Evolutionary conservation across 2,329 filamentous ascomycete genomes (phyloP).

Genomic region (Aspergillus ustus): DNA sequence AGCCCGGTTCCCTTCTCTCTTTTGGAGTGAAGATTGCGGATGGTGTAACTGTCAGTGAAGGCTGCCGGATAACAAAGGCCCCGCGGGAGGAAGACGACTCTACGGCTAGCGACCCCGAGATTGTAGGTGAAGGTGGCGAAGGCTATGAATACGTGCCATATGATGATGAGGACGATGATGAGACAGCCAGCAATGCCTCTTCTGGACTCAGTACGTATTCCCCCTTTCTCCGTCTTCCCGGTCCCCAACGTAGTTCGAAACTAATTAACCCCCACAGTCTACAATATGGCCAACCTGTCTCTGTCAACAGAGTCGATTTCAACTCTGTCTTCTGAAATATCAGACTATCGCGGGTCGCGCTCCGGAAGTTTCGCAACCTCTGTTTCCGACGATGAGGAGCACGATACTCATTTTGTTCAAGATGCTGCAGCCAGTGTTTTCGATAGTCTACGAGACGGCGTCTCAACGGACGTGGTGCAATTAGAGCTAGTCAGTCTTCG

Average conservation of each 20-base stretch:
- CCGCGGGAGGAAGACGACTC: conserved; percentile 51
- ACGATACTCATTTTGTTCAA: conserved; percentile 74
- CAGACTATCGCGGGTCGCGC: conserved; percentile 59
- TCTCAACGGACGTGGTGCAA: conserved; percentile 81
- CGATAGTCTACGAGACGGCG: conserved; percentile 76
- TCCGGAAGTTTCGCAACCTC: conserved; percentile 75
- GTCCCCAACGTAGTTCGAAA: background rate
- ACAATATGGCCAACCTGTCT: conserved; percentile 54
- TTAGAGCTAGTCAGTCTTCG: conserved; percentile 93
- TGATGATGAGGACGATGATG: conserved; percentile 68
- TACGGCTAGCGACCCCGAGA: conserved; percentile 51
- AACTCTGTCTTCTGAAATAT: conserved; percentile 62
- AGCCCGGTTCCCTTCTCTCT: conserved; percentile 76
- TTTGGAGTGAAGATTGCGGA: conserved; percentile 75
- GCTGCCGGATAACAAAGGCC: conserved; percentile 50
- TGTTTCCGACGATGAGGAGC: conserved; percentile 65
- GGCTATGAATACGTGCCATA: conserved; percentile 69
- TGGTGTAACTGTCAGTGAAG: conserved; percentile 51
- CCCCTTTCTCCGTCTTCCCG: background rate
- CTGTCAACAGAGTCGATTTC: conserved; percentile 63
- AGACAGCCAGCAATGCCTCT: conserved; percentile 65
- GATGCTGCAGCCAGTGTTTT: conserved; percentile 87
- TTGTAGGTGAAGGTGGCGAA: conserved; percentile 64
- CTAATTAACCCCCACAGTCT: conserved; percentile 43
- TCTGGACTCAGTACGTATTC: conserved; percentile 41